Base-by-base conservation (phyloP, 2,329 filamentous ascomycete genomes). In the Ophiosphaerella korrae region DNA sequence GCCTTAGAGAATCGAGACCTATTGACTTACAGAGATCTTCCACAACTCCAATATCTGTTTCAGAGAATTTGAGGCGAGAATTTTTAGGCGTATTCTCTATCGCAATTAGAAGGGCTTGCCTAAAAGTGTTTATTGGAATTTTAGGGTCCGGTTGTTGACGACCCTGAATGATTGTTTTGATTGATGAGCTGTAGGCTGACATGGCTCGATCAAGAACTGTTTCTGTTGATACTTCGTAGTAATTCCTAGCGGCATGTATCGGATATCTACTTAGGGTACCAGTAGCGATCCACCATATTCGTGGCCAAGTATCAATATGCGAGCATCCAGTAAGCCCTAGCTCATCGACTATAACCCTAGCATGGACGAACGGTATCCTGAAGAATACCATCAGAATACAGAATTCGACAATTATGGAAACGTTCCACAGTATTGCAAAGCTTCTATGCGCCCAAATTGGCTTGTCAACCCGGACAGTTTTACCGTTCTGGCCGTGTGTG, bases 401-500 rank as follows among this genome's bases (percentile, higher is more conserved):
- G 8, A 26, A 3, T 14, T 26, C 3, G 3, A 21, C 18, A 4
- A 4, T 4, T 21, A 3, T 4, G 18, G 18, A 4, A 3, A 21
- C 18, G 18, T 21, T 21, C 18, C 18, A 21, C 18, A 21, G 18
- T 21, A 21, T 31, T 42, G 48, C 18, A 36, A 40, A 9, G 42
- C 16, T 29, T 40, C 35, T 13, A 23, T 50, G 31, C 42, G 2
- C 14, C 42, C n/a, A 33, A 50, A 46, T n/a, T 50, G 48, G 48
- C 23, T 45, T n/a, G 18, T 50, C 33, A 42, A 50, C 14, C 48
- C 48, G 18, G 36, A 50, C 35, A 26, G 42, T 8, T 50, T 35
- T 18, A 41, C 48, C 14, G 32, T 46, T 11, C 42, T 50, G 24
- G 33, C 42, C 8, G 42, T 35, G 13, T 45, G 42, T 37, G 48